Percentiles rank a stretch among this genome's conserved stretches.
Evolutionary conservation across 2,329 filamentous ascomycete species (phyloP).

Genomic region (Lasiodiplodia gonubiensis): DNA sequence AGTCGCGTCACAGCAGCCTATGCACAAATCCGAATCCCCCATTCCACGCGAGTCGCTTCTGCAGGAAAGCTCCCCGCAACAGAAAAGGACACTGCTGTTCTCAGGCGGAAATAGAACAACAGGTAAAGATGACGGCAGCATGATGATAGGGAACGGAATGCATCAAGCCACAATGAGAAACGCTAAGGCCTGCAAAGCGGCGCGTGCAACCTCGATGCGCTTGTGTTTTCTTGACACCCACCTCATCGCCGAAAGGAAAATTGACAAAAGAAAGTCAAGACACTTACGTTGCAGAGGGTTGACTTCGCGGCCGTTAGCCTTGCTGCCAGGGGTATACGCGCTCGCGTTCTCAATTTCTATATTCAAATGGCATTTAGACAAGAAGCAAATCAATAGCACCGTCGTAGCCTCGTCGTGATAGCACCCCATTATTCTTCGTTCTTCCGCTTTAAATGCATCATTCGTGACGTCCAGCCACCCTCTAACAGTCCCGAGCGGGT

Average conservation of each 20-base stretch:
- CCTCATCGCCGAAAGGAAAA: not conserved
- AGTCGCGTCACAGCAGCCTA: no score
- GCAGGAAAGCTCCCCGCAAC: not conserved
- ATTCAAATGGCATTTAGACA: conserved; percentile 16
- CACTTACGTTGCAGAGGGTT: conserved; percentile 11
- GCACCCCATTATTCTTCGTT: not conserved
- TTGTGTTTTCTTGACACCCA: not conserved
- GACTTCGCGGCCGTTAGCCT: conserved; percentile 4
- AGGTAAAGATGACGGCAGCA: conserved; percentile 22
- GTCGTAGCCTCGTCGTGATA: conserved; percentile 13
- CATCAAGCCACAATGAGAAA: not conserved
- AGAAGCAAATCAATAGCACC: conserved; percentile 19
- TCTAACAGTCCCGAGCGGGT: not conserved
- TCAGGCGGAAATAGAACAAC: not conserved
- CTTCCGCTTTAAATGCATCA: conserved; percentile 13
- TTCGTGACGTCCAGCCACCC: not conserved
- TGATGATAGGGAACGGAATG: conserved; percentile 15
- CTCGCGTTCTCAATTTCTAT: conserved; percentile 26
- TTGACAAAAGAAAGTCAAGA: not conserved
- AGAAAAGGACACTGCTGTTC: not conserved
- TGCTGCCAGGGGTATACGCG: conserved; percentile 14
- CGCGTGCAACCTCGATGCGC: not conserved
- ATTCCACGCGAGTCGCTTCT: not conserved
- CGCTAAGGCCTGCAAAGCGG: not conserved
- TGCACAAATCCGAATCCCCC: not conserved